Conservation (phyloP, 768 basidiomycete species). For the Psilocybe azurescens region DNA sequence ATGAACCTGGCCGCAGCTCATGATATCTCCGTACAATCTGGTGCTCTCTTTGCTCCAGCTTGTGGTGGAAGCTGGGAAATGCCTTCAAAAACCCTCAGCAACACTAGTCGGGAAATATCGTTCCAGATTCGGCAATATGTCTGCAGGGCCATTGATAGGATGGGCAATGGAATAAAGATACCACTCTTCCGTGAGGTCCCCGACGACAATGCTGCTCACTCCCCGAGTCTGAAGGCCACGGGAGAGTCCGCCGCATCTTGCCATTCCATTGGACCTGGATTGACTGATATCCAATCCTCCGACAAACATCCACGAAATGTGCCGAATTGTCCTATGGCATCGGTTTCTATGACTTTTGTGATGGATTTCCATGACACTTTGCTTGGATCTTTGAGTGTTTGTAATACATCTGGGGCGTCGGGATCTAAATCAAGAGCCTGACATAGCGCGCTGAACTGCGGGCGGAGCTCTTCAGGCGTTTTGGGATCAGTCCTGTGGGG, state of each 20-base stretch:
- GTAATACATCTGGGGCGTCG: constrained; percentile 50
- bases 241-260: constrained; percentile 69
- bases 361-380: constrained; percentile 56
- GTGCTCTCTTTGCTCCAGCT: constrained; percentile 45
- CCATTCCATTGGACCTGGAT: constrained; percentile 68
- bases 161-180: constrained; percentile 77
- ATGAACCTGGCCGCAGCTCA: constrained; percentile 69
- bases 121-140: constrained; percentile 61
- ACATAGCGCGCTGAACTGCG: constrained; percentile 71
- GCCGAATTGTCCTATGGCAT: constrained; percentile 56
- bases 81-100: constrained; percentile 48
- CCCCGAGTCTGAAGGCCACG: constrained; percentile 58
- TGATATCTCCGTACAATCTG: constrained; percentile 60
- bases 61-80: constrained; percentile 47
- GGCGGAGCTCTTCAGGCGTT: constrained; percentile 58
- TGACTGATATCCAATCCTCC: constrained; percentile 57
- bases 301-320: constrained; percentile 76
- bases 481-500: constrained; percentile 55
- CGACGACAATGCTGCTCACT: constrained; percentile 64
- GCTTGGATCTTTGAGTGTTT: constrained; percentile 51
- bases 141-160: constrained; percentile 51
- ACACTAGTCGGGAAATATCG: constrained; percentile 63
- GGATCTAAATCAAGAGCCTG: constrained; percentile 60
- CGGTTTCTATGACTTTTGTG: constrained; percentile 62
- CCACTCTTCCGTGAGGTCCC: constrained; percentile 79